Evolutionary conservation across 768 basidiomycete species (phyloP), one percentile per base, ranked within the genome.

Genomic region (Boletus huronensis): DNA sequence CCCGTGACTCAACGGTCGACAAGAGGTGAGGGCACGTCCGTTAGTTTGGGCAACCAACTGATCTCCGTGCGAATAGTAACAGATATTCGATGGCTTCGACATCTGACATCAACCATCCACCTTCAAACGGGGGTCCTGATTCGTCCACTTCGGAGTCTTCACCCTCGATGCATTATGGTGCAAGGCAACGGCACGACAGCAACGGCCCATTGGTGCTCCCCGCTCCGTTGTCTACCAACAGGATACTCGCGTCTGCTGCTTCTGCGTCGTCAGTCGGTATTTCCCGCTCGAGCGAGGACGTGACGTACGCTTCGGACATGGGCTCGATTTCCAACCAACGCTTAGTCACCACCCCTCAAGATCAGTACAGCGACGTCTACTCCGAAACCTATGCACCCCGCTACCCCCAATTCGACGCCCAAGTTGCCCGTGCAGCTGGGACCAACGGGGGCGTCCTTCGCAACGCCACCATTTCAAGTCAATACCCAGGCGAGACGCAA

Each of bases 61-160:
- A 55, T 58, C 16, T 71, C 64, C 44, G 68, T 75, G 19, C 17
- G 17, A 73, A 71, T 57, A 73, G 70, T 50, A 79, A 81, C 57
- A 80, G 93, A 21, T 87, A 90, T 64, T 95, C 93, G 11, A 68
- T 88, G 65, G 81, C 84, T 17, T 95, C 92, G 2, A 85, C 84
- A 41, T 83, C 85, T 48, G 92, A 94, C 59, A 77, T 80, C n/a
- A 83, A 82, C 54, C 79, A 81, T 56, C 75, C 82, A 28, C 71
- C 74, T 44, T 78, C 76, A n/a, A 73, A 76, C 49, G 74, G 73
- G 14, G 74, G 76, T 17, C 76, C 73, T 57, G 84, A 89, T 59
- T 69, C 77, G 11, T 85, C 81, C 59, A 88, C 87, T 3, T 60
- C 81, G 40, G 87, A 90, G 35, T 85, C 82, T 14, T 72, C 77